A percentile compares a stretch with the other conserved stretches of the same genome.
These are phyloP conservation scores for Pythium brachiatum DNA, from an alignment of 352 stramenopile species.

Conservation along the genomic window DNA sequence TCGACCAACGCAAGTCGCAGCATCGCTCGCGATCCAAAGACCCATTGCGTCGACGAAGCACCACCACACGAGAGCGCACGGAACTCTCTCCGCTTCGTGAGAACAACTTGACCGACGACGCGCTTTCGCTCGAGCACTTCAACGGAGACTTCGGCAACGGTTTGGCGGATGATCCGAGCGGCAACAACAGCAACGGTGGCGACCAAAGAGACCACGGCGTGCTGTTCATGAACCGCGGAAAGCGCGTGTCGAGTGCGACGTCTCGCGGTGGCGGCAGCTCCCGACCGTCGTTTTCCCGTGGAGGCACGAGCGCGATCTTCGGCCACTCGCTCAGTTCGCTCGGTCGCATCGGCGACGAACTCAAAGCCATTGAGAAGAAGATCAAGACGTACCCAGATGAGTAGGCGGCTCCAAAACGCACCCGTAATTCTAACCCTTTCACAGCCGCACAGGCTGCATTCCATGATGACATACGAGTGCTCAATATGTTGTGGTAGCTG, in stretches of 20 bases:
- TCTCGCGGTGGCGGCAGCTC: slow-evolving; percentile 25
- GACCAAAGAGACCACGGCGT: slow-evolving; percentile 18
- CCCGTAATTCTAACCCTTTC: background rate
- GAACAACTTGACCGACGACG: slow-evolving; percentile 21
- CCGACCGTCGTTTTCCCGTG: slow-evolving; percentile 23
- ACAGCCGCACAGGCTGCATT: background rate
- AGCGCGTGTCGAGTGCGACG: slow-evolving; percentile 21
- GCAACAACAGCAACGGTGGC: slow-evolving; percentile 16
- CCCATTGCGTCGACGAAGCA: slow-evolving; percentile 23
- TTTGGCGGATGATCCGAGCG: background rate
- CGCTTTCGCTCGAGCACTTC: slow-evolving; percentile 25
- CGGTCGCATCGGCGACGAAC: slow-evolving; percentile 52
- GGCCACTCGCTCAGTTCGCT: slow-evolving; percentile 52
- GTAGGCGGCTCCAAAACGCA: background rate
- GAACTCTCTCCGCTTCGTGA: slow-evolving; percentile 16
- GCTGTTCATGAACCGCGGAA: slow-evolving; percentile 36
- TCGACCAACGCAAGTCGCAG: slow-evolving; percentile 35
- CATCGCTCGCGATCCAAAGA: slow-evolving; percentile 23
- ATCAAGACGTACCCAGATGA: slow-evolving; percentile 43
- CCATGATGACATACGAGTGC: background rate
- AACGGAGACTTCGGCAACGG: slow-evolving; percentile 14
- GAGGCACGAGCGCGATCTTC: slow-evolving; percentile 35
- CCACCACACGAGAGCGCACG: slow-evolving; percentile 7
- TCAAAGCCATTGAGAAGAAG: slow-evolving; percentile 72
- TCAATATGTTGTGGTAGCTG: background rate